A percentile compares a stretch with the other conserved stretches of the same genome.
phyloP scores from a whole-genome alignment of 2,329 filamentous ascomycete genomes.

The Penicillium crustosum region DNA sequence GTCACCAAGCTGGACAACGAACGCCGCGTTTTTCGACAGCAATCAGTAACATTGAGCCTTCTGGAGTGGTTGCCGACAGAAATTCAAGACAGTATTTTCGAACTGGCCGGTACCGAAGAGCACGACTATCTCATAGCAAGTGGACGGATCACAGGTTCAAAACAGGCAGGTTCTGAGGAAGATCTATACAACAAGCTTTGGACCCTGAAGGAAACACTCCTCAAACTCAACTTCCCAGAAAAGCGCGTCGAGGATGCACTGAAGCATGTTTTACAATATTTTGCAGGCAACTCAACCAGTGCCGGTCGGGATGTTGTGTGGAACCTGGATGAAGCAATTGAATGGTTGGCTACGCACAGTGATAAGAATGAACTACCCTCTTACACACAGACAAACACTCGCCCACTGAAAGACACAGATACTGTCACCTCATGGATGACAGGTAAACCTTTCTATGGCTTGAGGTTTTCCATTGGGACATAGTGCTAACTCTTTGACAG shows the following conservation, averaged over 20 bases:
- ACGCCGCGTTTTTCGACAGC: slow-evolving; percentile 73
- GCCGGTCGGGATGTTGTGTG: slow-evolving; percentile 68
- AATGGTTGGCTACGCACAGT: slow-evolving; percentile 85
- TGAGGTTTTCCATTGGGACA: slow-evolving; percentile 11
- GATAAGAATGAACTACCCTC: slow-evolving; percentile 66
- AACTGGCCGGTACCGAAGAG: slow-evolving; percentile 53
- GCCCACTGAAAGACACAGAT: slow-evolving; percentile 32
- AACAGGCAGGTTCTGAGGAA: slow-evolving; percentile 63
- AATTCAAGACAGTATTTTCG: slow-evolving; percentile 73
- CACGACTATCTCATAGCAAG: slow-evolving; percentile 37
- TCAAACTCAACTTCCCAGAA: slow-evolving; percentile 66
- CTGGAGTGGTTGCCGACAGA: slow-evolving; percentile 79
- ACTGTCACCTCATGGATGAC: slow-evolving; percentile 38
- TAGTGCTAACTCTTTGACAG: slow-evolving; percentile 32
- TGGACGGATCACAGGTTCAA: slow-evolving; percentile 27
- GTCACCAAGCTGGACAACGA: slow-evolving; percentile 79
- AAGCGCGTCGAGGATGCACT: slow-evolving; percentile 64
- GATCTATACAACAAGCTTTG: slow-evolving; percentile 77
- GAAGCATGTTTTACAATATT: slow-evolving; percentile 65
- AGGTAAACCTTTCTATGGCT: slow-evolving; percentile 29
- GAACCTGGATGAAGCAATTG: slow-evolving; percentile 83
- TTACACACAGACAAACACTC: slow-evolving; percentile 57
- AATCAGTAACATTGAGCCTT: slow-evolving; percentile 71
- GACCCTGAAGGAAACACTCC: slow-evolving; percentile 74
- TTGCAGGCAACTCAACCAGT: slow-evolving; percentile 57